Evolutionary conservation across 2,329 filamentous ascomycete species (phyloP), one percentile per base, ranked within the genome.

Genomic region (Pseudocercospora crystallina): DNA sequence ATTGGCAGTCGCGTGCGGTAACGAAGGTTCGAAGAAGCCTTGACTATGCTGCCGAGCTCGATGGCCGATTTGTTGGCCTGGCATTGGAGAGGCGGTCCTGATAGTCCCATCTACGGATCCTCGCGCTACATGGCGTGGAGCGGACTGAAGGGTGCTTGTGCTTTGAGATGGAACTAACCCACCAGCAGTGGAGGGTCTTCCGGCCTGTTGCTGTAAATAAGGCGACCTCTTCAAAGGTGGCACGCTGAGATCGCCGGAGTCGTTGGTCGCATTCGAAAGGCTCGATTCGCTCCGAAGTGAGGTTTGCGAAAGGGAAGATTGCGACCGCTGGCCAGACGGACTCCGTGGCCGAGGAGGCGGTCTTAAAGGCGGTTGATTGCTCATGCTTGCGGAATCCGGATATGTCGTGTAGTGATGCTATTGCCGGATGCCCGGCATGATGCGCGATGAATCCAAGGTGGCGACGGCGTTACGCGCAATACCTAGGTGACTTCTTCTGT

Each of bases 21-120:
- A 74, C 15, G 80, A 84, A 36, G 87, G 82, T 66, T 91, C 87
- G 65, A 91, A 91, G 63, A 85, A 81, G 62, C 88, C 88, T 66
- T 88, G 86, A 8, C 82, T 87, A 60, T 86, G 82, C 54, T 88
- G 88, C 62, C 87, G 80, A 59, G 71, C 85, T 70, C 67, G 80
- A 71, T 76, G 86, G 73, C 62, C 75, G 60, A 69, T 71, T 64
- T 51, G 57, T 34, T 59, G 61, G 36, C 48, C 55, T 34, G 60
- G 58, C 61, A 65, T 65, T 9, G 65, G 65, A 29, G 65, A 64
- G 12, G 57, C 53, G 13, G 60, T 59, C 20, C 67, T 58, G 38
- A 57, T 49, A 34, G 54, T 52, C 35, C 59, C 65, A 54, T 70
- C 67, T 14, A 68, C 59, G n/a, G 67, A 68, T n/a, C 61, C 64